Base-by-base conservation (phyloP, 192 early-diverging fungal genomes). In the Chytriomyces sp. region DNA sequence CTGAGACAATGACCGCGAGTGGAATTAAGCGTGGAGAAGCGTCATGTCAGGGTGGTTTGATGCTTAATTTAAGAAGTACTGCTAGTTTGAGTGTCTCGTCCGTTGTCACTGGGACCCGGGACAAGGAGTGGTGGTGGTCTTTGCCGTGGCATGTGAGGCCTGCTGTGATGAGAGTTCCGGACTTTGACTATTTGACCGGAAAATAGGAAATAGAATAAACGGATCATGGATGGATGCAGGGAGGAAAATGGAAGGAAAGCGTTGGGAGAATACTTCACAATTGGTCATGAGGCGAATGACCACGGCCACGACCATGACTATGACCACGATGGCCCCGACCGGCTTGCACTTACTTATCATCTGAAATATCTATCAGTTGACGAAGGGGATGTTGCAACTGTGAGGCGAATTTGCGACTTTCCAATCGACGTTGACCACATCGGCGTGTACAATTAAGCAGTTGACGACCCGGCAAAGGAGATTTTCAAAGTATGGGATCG, bases 401-500 rank as follows among this genome's bases (percentile, higher is more conserved):
- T 52, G 82, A 19, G 66, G 4, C 17, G 82, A 86, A 57, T 80
- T 71, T 53, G 56, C 77, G 36, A 75, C 98, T 10, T 95, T 86
- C 79, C 80, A 83, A 49, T 99, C 30, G 87, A 93, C 64, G 78
- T 88, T 2, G 93, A 94, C 67, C 81, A 91, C 30, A 85, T 94
- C 33, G 79, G 85, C 36, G 90, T 89, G 73, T 83, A 96, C 22
- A 99, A 99, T 74, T 93, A 96, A 70, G 63, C 75, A 12, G 86
- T 77, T n/a, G 77, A 86, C 19, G 84, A 81, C 12, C 75, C 87
- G 22, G 91, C 90, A 22, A 86, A 89, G 68, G 75, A 64, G 2
- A 84, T 99, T 0, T 92, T 99, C 80, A 94, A 93, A 79, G 83
- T 92, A 7, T 96, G 91, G 92, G 82, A 94, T 53, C 78, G 90